phyloP scores from a whole-genome alignment of 192 early-diverging fungal species.

The Backusella tuberculispora region DNA sequence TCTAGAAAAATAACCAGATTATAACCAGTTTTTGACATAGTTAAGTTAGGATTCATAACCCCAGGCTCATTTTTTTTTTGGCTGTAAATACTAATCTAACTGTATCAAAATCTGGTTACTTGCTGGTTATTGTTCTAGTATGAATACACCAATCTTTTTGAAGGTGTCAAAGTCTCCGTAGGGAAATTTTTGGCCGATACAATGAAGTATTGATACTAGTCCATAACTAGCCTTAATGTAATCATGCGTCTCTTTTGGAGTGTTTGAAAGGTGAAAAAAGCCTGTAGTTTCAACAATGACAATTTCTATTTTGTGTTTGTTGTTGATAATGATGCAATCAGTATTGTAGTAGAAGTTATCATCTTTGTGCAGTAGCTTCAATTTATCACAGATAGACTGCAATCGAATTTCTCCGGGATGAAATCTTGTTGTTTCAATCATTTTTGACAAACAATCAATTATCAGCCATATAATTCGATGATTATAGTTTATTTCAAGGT shows the following conservation, averaged over 20 bases:
- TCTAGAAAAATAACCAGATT: too few species aligned
- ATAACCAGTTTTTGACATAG: too few species aligned
- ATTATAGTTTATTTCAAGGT: conserved; percentile 6
- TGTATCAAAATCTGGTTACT: too few species aligned
- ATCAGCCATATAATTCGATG: conserved; percentile 15
- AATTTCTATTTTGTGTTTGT: conserved; percentile 20
- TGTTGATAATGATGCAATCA: conserved; percentile 9
- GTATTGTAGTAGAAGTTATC: conserved; percentile 2
- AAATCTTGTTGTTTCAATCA: conserved; percentile 17
- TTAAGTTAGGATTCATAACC: too few species aligned
- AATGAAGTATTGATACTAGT: conserved; percentile 13
- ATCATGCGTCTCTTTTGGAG: conserved; percentile 2
- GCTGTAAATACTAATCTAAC: too few species aligned
- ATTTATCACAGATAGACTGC: conserved; percentile 3
- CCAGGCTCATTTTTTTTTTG: too few species aligned
- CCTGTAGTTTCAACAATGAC: conserved; percentile 7
- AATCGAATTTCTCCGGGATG: conserved; percentile 15
- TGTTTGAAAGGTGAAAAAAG: conserved; percentile 1
- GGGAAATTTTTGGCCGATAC: conserved; percentile 8
- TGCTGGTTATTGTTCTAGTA: too few species aligned
- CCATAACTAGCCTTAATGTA: conserved; percentile 11
- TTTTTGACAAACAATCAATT: conserved; percentile 11
- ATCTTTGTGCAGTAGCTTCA: conserved; percentile 6
- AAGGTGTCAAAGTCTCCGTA: conserved; percentile 15
- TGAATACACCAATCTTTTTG: not conserved